Evolutionary conservation across 2,329 filamentous ascomycete genomes (phyloP), one percentile per base, ranked within the genome.

Genomic region (Pestalotiopsis sp.): DNA sequence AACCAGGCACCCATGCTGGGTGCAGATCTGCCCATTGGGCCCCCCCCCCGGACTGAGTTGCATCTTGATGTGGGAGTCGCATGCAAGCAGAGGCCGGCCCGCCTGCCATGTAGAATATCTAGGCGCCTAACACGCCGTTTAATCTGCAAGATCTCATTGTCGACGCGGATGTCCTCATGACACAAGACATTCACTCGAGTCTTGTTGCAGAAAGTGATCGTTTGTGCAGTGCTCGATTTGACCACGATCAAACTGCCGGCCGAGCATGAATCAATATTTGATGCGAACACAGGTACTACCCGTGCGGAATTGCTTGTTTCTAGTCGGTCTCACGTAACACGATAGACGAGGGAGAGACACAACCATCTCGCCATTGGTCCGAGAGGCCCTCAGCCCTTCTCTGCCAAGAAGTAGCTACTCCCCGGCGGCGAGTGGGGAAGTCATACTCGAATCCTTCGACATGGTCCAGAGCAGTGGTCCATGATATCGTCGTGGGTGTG

Each of bases 1-100:
- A 71, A 73, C 71, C 69, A 71, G 63, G 20, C 62, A 75, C 64
- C 75, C 76, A 71, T 74, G 73, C 66, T 66, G 70, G 66, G 65
- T 69, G 67, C 69, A 69, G 31, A 68, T 68, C 69, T 69, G 69
- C 70, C 67, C 67, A 63, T 71, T 67, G 68, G 69, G 67, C 68
- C 70, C 31, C 20, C 70, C 31, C 20, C 70, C 74, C 70, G 69
- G 71, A 68, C 36, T 67, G 38, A 64, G 39, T 55, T 72, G 70
- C 72, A 69, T 70, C 67, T 55, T 69, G 68, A 69, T 67, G 71
- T 70, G 70, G 72, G 66, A 67, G 68, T 63, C 61, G 57, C 68
- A 69, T 64, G 41, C 67, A 68, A 69, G 64, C 68, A 69, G 65
- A 70, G 68, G 7, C 55, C 64, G 64, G 64, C 64, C 72, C 68